phyloP scores from a whole-genome alignment of 2,329 filamentous ascomycete species.

The Colletotrichum lentis region DNA sequence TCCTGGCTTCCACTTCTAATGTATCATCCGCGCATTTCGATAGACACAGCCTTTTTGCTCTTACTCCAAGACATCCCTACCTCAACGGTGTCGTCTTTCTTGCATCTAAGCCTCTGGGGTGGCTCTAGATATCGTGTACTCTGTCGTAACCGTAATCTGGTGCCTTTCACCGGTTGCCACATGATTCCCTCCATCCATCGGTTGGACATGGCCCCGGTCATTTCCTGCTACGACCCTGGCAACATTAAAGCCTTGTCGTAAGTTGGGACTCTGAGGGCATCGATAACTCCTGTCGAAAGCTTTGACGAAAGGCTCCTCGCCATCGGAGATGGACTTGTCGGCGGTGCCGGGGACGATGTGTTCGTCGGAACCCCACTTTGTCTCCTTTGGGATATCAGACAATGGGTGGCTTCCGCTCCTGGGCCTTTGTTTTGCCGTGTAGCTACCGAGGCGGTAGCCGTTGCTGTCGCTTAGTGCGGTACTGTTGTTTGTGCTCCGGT shows the following conservation, averaged over 20 bases:
- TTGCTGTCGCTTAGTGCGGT: constrained; percentile 8
- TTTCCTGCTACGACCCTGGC: background rate
- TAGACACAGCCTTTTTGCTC: too few species aligned
- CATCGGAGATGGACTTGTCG: background rate
- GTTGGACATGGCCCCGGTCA: background rate
- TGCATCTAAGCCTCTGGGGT: background rate
- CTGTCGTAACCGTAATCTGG: constrained; percentile 22
- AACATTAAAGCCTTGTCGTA: background rate
- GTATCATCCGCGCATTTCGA: too few species aligned
- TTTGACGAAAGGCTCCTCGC: constrained; percentile 12
- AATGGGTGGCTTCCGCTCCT: constrained; percentile 5
- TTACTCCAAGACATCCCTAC: too few species aligned
- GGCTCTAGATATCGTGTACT: constrained; percentile 11
- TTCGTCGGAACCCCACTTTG: constrained; percentile 13
- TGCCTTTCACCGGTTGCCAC: background rate
- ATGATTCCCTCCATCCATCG: background rate
- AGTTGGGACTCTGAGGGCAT: background rate
- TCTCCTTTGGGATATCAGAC: constrained; percentile 17
- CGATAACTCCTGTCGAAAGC: background rate
- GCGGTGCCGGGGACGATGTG: constrained; percentile 10
- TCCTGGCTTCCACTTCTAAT: too few species aligned
- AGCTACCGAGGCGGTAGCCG: constrained; percentile 28
- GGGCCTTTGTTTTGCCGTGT: constrained; percentile 5
- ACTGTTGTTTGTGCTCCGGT: constrained; percentile 21
- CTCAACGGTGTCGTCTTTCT: background rate